Evolutionary conservation across 2,329 filamentous ascomycete genomes (phyloP).

Genomic region (Pezicula radicicola): DNA sequence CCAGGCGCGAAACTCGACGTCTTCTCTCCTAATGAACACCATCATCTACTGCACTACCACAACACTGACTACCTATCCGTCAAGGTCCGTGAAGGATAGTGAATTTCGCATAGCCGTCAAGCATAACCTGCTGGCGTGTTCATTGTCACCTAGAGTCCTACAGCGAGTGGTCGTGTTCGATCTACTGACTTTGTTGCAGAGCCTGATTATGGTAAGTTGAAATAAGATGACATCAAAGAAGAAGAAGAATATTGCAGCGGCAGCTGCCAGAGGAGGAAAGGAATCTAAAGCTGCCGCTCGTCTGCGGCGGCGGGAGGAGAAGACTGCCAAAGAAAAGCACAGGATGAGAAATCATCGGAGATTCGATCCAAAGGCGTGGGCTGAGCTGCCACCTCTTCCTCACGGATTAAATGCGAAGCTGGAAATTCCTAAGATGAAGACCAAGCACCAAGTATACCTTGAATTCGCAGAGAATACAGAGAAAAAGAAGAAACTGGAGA

Average conservation of each 20-base stretch:
- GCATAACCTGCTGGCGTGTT: slow-evolving; percentile 12
- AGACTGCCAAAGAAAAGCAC: slow-evolving; percentile 9
- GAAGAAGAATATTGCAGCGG: slow-evolving; percentile 7
- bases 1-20: too few species aligned
- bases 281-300: background rate
- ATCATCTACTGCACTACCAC: too few species aligned
- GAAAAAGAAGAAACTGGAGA: slow-evolving; percentile 62
- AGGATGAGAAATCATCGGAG: background rate
- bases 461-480: slow-evolving; percentile 63
- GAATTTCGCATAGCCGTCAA: background rate
- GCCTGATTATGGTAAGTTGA: slow-evolving; percentile 13
- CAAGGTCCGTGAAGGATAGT: too few species aligned
- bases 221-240: slow-evolving; percentile 1
- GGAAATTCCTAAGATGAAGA: slow-evolving; percentile 34
- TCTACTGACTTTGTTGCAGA: background rate
- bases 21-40: too few species aligned
- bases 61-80: too few species aligned
- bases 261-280: background rate
- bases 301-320: slow-evolving; percentile 23
- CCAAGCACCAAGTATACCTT: slow-evolving; percentile 57
- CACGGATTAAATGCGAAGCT: slow-evolving; percentile 27
- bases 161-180: too few species aligned
- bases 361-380: slow-evolving; percentile 19
- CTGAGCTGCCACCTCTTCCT: slow-evolving; percentile 17
- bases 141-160: background rate